phyloP scores from a whole-genome alignment of 192 early-diverging fungal genomes.

The Coemansia sp. region DNA sequence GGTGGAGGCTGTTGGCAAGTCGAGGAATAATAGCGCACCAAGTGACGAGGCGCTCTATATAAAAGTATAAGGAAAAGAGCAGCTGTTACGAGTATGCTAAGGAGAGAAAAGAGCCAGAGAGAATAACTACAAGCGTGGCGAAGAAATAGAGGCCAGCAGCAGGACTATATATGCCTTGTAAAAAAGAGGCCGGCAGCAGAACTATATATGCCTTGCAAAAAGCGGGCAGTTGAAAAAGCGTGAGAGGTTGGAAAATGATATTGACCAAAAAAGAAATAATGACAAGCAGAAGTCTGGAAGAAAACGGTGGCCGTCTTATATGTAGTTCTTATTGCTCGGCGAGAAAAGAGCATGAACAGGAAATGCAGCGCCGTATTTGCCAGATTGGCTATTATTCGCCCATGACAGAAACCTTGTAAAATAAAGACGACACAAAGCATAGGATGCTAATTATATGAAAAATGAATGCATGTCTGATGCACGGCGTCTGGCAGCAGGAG shows the following conservation, averaged over 20 bases:
- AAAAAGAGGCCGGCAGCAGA: constrained; percentile 1
- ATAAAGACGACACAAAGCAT: constrained; percentile 26
- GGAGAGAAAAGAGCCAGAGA: constrained; percentile 7
- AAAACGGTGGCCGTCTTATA: constrained; percentile 10
- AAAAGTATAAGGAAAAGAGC: constrained; percentile 14
- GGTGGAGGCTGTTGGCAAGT: constrained; percentile 8
- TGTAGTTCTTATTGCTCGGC: background rate
- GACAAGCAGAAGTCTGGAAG: constrained; percentile 19
- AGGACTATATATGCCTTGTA: background rate
- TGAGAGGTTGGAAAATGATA: constrained; percentile 11
- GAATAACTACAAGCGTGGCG: background rate
- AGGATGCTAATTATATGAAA: constrained; percentile 52
- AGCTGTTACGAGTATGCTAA: background rate
- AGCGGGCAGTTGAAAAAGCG: constrained; percentile 9
- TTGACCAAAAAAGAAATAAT: constrained; percentile 21
- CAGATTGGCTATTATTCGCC: constrained; percentile 16
- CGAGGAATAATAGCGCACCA: constrained; percentile 8
- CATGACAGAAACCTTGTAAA: too few relatives aligned
- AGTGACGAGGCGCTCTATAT: constrained; percentile 4
- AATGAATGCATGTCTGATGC: constrained; percentile 42
- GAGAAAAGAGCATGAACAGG: constrained; percentile 15
- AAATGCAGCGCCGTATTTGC: constrained; percentile 6
- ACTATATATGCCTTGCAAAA: background rate
- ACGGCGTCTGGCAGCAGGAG: constrained; percentile 29
- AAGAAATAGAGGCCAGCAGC: constrained; percentile 2